Evolutionary conservation across 73 alveolate genomes (phyloP).

Genomic region (Diophrys sp.): DNA sequence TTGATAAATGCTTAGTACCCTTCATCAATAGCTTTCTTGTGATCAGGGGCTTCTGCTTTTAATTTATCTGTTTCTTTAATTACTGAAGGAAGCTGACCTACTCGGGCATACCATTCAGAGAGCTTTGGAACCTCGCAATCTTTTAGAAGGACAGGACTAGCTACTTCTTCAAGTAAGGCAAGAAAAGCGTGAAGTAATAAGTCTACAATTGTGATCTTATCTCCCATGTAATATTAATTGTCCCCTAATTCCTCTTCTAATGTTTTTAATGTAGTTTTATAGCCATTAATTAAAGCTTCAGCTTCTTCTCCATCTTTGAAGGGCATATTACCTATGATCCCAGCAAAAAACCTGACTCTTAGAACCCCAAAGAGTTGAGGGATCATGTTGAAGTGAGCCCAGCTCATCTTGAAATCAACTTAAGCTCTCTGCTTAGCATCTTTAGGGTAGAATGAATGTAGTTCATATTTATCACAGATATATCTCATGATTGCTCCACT

Average conservation of each 20-base stretch:
- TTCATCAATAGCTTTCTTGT: too few relatives aligned
- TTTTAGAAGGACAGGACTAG: neutral
- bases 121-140: constrained; percentile 2
- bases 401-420: neutral
- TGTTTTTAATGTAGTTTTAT: neutral
- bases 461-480: constrained; percentile 10
- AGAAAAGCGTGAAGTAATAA: neutral
- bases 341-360: neutral
- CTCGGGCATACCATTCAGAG: constrained; percentile 25
- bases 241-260: neutral
- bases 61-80: constrained; percentile 1
- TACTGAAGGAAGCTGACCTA: constrained; percentile 6
- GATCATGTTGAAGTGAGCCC: neutral
- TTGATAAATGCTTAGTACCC: too few relatives aligned
- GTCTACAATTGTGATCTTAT: neutral
- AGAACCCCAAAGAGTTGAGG: neutral
- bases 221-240: neutral
- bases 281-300: neutral
- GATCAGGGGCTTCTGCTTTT: neutral
- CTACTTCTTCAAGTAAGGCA: neutral
- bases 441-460: constrained; percentile 14
- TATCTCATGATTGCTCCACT: constrained; percentile 23
- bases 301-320: neutral
- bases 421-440: constrained; percentile 10
- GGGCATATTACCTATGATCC: neutral